Evolutionary conservation across 768 basidiomycete genomes (phyloP).

Genomic region (Crepidotus variabilis): DNA sequence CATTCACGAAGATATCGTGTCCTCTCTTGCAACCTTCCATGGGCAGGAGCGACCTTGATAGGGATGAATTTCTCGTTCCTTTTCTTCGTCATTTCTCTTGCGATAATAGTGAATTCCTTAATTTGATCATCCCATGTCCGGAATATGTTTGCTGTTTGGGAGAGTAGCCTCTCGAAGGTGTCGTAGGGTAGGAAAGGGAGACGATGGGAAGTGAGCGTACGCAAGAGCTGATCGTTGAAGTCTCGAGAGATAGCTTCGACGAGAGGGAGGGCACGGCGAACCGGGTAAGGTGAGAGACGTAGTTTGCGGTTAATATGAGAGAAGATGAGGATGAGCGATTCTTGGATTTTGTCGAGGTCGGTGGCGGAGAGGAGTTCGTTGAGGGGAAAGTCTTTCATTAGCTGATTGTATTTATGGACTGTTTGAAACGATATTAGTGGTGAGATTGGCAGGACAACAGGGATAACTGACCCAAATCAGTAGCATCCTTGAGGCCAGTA

Average conservation of each 20-base stretch:
- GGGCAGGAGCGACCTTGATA: conserved; percentile 90
- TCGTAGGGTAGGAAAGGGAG: conserved; percentile 93
- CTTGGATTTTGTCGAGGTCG: conserved; percentile 92
- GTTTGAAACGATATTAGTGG: too few relatives aligned
- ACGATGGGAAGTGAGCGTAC: conserved; percentile 86
- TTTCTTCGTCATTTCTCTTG: conserved; percentile 88
- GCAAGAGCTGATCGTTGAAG: conserved; percentile 92
- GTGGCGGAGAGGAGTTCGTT: conserved; percentile 96
- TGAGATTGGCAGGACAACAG: background rate
- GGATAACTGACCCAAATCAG: conserved; percentile 70
- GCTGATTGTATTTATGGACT: conserved; percentile 97
- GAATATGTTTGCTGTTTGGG: conserved; percentile 74
- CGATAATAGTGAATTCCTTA: conserved; percentile 91
- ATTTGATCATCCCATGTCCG: conserved; percentile 85
- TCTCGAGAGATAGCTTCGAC: conserved; percentile 98
- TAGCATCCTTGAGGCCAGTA: conserved; percentile 93
- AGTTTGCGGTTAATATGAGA: conserved; percentile 94
- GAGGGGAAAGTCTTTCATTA: conserved; percentile 99
- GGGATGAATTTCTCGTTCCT: conserved; percentile 92
- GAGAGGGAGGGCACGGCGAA: conserved; percentile 91
- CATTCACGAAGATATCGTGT: conserved; percentile 85
- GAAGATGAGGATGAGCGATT: conserved; percentile 84
- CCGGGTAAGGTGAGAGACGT: conserved; percentile 93
- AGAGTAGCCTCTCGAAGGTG: conserved; percentile 85
- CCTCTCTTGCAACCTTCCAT: conserved; percentile 87